Base-by-base conservation (phyloP, 2,329 filamentous ascomycete genomes). In the Ceratocystis ficicola region DNA sequence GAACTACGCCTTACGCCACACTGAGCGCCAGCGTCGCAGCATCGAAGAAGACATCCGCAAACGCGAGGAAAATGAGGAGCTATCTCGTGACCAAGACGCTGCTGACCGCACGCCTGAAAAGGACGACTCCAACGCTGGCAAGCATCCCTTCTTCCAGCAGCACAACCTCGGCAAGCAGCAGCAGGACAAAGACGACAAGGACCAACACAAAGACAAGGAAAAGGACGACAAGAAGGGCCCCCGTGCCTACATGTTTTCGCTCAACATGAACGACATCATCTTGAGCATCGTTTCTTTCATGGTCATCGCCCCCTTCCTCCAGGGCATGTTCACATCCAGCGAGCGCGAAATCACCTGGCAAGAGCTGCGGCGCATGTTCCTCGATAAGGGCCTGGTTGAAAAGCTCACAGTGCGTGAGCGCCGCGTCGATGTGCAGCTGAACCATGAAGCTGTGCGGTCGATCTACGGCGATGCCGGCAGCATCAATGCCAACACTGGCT, bases 311-410 rank as follows among this genome's bases (percentile, higher is more conserved):
- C 76, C 77, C 3, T 69, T 79, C 64, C 75, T 77, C 63, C 73
- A 74, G 64, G 76, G 76, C 69, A 70, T 78, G 30, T 77, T 79
- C 69, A 75, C 76, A 25, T 71, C 72, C 62, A 64, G 68, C 3
- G 77, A 80, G 69, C 76, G 77, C 72, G 93, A 99, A 73, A 96
- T 99, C 67, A 97, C 94, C 65, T 99, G 91, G 90, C 92, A 99
- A 77, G 94, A 99, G 77, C 90, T 99, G 77, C 82, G 89, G 69
- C 92, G 85, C 71, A 94, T 90, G 41, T 97, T 96, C 80, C 80
- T 99, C 68, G 91, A 96, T 77, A 96, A 95, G 80, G 94, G 94
- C 6, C 81, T 99, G 28, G 92, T 99, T 22, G 89, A 96, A 77
- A 96, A 92, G 78, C 82, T 99, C 20, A 86, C 95, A 44, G 83